These are phyloP conservation scores for Nakaseomyces nivariensis DNA, from an alignment of 1,139 yeast species.

Conservation along the genomic window DNA sequence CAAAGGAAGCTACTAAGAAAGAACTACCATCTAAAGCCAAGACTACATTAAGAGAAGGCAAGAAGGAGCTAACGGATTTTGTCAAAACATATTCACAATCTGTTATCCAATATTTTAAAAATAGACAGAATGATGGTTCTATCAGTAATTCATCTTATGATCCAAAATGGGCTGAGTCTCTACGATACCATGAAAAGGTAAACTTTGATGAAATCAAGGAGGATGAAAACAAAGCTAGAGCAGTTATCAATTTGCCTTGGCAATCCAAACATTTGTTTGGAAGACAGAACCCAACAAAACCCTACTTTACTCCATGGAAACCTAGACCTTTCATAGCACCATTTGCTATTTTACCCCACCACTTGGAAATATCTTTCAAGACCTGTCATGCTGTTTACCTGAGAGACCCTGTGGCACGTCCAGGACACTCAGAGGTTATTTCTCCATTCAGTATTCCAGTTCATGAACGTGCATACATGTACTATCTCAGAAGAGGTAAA, in stretches of 20 bases:
- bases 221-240: slow-evolving; percentile 40
- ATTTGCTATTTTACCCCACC: slow-evolving; percentile 85
- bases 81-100: slow-evolving; percentile 20
- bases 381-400: slow-evolving; percentile 93
- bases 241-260: slow-evolving; percentile 53
- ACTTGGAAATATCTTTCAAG: slow-evolving; percentile 76
- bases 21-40: slow-evolving; percentile 17
- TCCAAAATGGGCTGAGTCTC: slow-evolving; percentile 47
- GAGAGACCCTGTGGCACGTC: slow-evolving; percentile 95
- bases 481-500: slow-evolving; percentile 74
- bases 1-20: slow-evolving; percentile 24
- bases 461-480: slow-evolving; percentile 94
- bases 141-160: slow-evolving; percentile 36
- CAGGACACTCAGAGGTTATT: slow-evolving; percentile 92
- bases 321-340: slow-evolving; percentile 92
- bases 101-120: slow-evolving; percentile 16
- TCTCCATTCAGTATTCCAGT: slow-evolving; percentile 76
- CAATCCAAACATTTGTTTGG: slow-evolving; percentile 64
- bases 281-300: slow-evolving; percentile 61
- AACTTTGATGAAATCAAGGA: slow-evolving; percentile 48
- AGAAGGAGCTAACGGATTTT: slow-evolving; percentile 15
- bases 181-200: slow-evolving; percentile 39
- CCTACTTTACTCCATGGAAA: slow-evolving; percentile 93
- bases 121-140: background rate
- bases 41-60: slow-evolving; percentile 18